Base-by-base conservation (phyloP, 2,329 filamentous ascomycete species). In the Purpureocillium lavendulum region DNA sequence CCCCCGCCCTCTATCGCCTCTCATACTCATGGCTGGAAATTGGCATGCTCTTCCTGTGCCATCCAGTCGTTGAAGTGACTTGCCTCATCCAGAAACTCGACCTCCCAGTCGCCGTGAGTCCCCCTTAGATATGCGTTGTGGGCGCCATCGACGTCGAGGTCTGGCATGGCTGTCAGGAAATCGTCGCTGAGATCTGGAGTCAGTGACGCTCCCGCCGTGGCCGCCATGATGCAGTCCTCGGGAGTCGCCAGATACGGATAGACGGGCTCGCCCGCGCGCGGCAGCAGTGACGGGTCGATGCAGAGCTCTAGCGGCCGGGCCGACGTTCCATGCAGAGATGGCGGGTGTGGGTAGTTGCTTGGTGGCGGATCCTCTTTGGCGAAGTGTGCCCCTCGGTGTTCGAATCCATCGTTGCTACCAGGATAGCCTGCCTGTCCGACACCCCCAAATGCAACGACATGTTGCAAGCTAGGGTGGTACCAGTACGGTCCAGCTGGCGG, bases 11-110 rank as follows among this genome's bases (percentile, higher is more conserved):
- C n/a, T n/a, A n/a, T n/a, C n/a, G n/a, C n/a, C n/a, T n/a, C n/a
- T n/a, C n/a, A n/a, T n/a, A n/a, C 21, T 26, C 21, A 26, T 26
- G 21, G 21, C 21, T 26, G 5, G 21, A 26, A 26, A 10, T 26
- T 26, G 5, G 29, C 18, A n/a, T 31, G 37, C 9, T 42, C 40
- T 18, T 42, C 32, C 10, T 45, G 45, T n/a, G 40, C 30, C 35
- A 60, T 55, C 56, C 58, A 62, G 28, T 58, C 44, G 26, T 53
- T 53, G 41, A 58, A 60, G 35, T 57, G 54, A 16, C 49, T 48
- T 15, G 44, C 46, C 16, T 54, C 53, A 8, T 58, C 56, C 8
- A 64, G 40, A 15, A 58, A 50, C 44, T 60, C 56, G 8, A 63
- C 47, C 40, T 57, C 49, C 61, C 61, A 65, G 37, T 60, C 60